Evolutionary conservation across 2,329 filamentous ascomycete genomes (phyloP).

Genomic region (Paraphoma sp.): DNA sequence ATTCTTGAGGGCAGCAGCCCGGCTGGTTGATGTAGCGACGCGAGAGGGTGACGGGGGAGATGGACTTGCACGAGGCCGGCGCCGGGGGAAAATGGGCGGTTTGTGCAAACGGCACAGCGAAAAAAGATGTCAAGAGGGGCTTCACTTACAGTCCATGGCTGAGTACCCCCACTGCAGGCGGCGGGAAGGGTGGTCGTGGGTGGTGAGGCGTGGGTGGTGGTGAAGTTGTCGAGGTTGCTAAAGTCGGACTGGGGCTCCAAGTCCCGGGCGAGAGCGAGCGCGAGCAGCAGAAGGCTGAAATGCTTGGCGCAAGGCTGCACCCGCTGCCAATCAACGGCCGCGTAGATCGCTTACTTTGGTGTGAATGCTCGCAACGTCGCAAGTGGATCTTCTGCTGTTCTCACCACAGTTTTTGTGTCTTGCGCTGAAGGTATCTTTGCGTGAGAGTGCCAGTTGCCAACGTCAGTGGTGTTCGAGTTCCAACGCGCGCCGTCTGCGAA

Average conservation of each 20-base stretch:
- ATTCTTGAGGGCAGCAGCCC: constrained; percentile 21
- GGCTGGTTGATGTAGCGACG: constrained; percentile 38
- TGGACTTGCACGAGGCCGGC: constrained; percentile 40
- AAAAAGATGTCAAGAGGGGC: constrained; percentile 42
- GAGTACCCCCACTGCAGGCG: constrained; percentile 52
- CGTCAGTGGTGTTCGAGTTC: neutral
- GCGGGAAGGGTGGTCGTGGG: constrained; percentile 34
- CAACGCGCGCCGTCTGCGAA: neutral
- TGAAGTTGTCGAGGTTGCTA: constrained; percentile 32
- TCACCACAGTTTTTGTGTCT: constrained; percentile 9
- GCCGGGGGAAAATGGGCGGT: constrained; percentile 22
- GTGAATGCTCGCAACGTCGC: constrained; percentile 28
- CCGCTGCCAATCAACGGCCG: constrained; percentile 26
- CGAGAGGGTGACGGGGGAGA: constrained; percentile 42
- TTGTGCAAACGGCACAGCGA: constrained; percentile 20
- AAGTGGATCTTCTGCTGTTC: constrained; percentile 5
- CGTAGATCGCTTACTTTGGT: constrained; percentile 20
- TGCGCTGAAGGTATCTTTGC: neutral
- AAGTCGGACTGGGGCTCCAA: constrained; percentile 21
- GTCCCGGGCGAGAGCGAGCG: constrained; percentile 1
- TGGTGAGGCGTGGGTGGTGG: constrained; percentile 40
- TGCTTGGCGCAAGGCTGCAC: constrained; percentile 13
- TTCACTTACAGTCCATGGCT: constrained; percentile 66
- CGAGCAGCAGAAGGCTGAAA: constrained; percentile 1
- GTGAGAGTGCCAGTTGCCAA: neutral